Conservation (phyloP, 768 basidiomycete species). For the Cystofilobasidium bisporidii region DNA sequence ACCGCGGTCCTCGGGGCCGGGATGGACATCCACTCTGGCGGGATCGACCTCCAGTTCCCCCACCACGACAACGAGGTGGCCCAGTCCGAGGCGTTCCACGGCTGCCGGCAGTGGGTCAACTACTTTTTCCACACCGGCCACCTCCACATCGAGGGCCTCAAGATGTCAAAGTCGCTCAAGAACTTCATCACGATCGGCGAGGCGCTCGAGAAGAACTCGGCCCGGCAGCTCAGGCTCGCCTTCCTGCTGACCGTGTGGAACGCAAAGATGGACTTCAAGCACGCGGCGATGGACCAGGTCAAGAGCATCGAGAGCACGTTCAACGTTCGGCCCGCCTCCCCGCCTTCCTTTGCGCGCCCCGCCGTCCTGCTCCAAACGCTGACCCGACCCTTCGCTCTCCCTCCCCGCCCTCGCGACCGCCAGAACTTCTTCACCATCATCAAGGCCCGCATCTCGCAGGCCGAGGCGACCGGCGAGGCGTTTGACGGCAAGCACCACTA, state of each 20-base stretch:
- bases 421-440: constrained; percentile 90
- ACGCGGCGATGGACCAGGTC: constrained; percentile 74
- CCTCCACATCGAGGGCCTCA: constrained; percentile 92
- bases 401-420: neutral
- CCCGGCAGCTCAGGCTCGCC: constrained; percentile 80
- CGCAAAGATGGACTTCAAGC: constrained; percentile 86
- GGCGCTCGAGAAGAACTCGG: constrained; percentile 67
- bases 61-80: constrained; percentile 99
- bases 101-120: constrained; percentile 88
- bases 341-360: neutral
- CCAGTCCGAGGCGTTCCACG: constrained; percentile 93
- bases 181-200: constrained; percentile 95
- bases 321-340: constrained; percentile 50
- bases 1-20: constrained; percentile 75
- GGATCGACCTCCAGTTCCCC: constrained; percentile 93
- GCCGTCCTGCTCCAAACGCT: neutral
- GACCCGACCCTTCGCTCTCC: constrained; percentile 8
- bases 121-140: constrained; percentile 99
- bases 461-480: constrained; percentile 31
- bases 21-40: constrained; percentile 97
- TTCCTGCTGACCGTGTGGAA: constrained; percentile 90
- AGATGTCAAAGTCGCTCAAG: constrained; percentile 98
- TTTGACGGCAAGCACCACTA: constrained; percentile 43
- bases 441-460: constrained; percentile 65
- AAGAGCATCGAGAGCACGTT: constrained; percentile 69